Evolutionary conservation across 2,329 filamentous ascomycete genomes (phyloP).

Genomic region (Colletotrichum cuscutae): DNA sequence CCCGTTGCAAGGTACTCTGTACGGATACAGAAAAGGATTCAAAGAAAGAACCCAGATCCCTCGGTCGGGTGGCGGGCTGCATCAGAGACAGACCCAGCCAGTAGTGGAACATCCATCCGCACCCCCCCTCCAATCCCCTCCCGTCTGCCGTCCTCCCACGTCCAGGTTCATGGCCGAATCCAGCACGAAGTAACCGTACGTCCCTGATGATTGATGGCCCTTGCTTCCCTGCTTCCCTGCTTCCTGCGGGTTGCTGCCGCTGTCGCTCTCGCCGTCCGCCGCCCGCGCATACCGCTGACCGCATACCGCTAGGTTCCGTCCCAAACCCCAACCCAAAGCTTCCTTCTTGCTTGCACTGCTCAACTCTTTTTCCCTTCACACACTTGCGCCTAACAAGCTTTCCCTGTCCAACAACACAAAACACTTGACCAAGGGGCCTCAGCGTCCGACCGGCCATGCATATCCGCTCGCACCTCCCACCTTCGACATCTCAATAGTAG

Average conservation of each 20-base stretch:
- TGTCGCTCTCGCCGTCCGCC: slow-evolving; percentile 3
- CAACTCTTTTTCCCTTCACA: slow-evolving; percentile 2
- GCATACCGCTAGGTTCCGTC: slow-evolving; percentile 12
- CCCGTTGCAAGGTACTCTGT: neutral
- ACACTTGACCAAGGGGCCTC: slow-evolving; percentile 29
- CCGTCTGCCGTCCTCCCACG: neutral
- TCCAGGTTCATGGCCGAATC: neutral
- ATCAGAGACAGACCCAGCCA: neutral
- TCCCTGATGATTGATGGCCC: neutral
- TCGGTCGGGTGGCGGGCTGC: slow-evolving; percentile 3
- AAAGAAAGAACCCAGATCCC: neutral
- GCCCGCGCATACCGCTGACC: slow-evolving; percentile 7
- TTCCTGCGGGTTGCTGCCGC: neutral
- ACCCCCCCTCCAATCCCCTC: neutral
- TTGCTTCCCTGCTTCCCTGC: neutral
- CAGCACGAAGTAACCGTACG: neutral
- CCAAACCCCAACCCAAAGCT: slow-evolving; percentile 28
- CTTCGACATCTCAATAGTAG: neutral
- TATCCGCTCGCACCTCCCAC: slow-evolving; percentile 24
- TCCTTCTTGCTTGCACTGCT: neutral
- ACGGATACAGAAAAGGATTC: neutral
- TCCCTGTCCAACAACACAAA: slow-evolving; percentile 25
- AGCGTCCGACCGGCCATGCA: slow-evolving; percentile 28
- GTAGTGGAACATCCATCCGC: neutral
- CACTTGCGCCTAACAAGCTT: slow-evolving; percentile 22